Evolutionary conservation across 768 basidiomycete species (phyloP).

Genomic region (Steccherinum ochraceum): DNA sequence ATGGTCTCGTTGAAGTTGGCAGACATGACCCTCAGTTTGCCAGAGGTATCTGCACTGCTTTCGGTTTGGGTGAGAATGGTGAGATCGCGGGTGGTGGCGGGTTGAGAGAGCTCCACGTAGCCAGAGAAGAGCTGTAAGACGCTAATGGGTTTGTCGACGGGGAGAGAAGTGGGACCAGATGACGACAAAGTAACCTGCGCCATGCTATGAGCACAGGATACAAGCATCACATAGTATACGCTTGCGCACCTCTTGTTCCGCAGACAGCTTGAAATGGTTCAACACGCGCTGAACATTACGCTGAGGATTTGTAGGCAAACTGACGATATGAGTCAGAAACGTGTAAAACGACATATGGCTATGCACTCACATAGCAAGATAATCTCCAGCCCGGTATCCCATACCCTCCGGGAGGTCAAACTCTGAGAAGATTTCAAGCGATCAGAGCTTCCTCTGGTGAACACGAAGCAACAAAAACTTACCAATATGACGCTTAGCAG

Average conservation of each 20-base stretch:
- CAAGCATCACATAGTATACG: too few relatives aligned
- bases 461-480: constrained; percentile 3
- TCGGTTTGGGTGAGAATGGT: constrained; percentile 24
- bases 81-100: constrained; percentile 37
- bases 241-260: constrained; percentile 34
- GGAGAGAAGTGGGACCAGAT: constrained; percentile 32
- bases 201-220: too few relatives aligned
- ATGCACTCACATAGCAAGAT: constrained; percentile 39
- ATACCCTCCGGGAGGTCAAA: constrained; percentile 33
- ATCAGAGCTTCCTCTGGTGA: background rate
- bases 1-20: constrained; percentile 28
- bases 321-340: constrained; percentile 7
- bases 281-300: constrained; percentile 33
- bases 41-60: constrained; percentile 19
- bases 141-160: constrained; percentile 30
- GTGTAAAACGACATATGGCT: background rate
- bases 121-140: constrained; percentile 33
- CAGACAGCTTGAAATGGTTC: constrained; percentile 29
- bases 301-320: constrained; percentile 35
- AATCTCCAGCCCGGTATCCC: constrained; percentile 39
- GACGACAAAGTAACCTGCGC: constrained; percentile 33
- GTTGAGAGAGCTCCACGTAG: constrained; percentile 43
- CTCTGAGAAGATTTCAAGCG: constrained; percentile 18
- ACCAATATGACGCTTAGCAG: constrained; percentile 39
- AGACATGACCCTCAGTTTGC: constrained; percentile 25